Base-by-base conservation (phyloP, 2,329 filamentous ascomycete species). In the Aureobasidium sp. region DNA sequence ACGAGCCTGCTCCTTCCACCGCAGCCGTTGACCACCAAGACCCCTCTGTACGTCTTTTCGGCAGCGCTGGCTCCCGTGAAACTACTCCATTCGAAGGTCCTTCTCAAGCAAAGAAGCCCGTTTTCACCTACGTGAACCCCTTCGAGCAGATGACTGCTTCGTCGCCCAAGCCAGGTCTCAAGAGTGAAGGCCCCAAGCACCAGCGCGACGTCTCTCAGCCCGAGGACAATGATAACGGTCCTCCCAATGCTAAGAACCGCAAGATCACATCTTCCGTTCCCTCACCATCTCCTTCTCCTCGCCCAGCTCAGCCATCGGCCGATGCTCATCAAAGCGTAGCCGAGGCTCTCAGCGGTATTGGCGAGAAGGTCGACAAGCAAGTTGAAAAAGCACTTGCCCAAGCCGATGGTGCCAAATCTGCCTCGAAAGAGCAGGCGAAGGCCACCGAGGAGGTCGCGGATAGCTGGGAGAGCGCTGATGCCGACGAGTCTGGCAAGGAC, bases 401-500 rank as follows among this genome's bases (percentile, higher is more conserved):
- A 60, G 74, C 68, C 65, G 81, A 79, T 34, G 77, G 81, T 65
- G 75, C 80, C 66, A 59, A 61, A n/a, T 70, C 71, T 24, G 72
- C 74, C 57, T 66, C 66, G 63, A 68, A 68, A 44, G 65, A 67
- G 56, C 80, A 84, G 65, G 82, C 83, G 26, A 79, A 82, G 55
- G 76, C 78, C 56, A 77, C 82, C 43, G 79, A 75, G 56, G 74
- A 80, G 26, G 81, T 92, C 51, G 89, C 86, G n/a, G 92, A 96
- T 66, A 92, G 87, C 75, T 96, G 92, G 92, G 92, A 96, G 78
- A 95, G 87, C 66, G 90, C 88, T 4, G 90, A 92, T 69, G 84
- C 84, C 61, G 86, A 87, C 65, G 87, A 88, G 64, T 84, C 71
- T 51, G 82, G 84, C 37, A 88, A 91, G 73, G 85, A 87, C 63